phyloP scores from a whole-genome alignment of 2,329 filamentous ascomycete species.

The Chaetothyriales sp. region DNA sequence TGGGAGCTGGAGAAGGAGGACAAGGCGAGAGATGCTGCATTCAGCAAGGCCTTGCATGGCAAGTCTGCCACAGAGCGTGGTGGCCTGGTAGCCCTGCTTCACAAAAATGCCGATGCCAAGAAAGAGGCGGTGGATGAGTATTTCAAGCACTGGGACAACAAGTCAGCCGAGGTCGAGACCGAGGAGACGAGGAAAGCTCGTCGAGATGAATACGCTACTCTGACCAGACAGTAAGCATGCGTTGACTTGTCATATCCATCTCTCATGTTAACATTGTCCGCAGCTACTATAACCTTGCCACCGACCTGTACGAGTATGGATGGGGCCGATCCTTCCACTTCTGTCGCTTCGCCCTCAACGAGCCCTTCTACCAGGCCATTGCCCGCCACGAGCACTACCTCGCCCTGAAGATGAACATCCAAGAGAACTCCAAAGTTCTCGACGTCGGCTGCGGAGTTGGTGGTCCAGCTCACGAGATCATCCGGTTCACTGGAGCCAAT shows the following conservation, averaged over 20 bases:
- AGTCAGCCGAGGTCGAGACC: conserved; percentile 64
- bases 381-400: conserved; percentile 97
- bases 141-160: conserved; percentile 94
- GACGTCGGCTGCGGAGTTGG: conserved; percentile 97
- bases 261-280: conserved; percentile 12
- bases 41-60: conserved; percentile 79
- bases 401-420: conserved; percentile 72
- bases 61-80: conserved; percentile 53
- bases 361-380: conserved; percentile 81
- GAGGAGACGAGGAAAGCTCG: conserved; percentile 66
- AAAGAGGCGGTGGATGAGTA: conserved; percentile 77
- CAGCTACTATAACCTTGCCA: conserved; percentile 94
- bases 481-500: conserved; percentile 83
- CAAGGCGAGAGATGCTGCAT: conserved; percentile 70
- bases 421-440: conserved; percentile 74
- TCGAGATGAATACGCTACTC: conserved; percentile 74
- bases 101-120: conserved; percentile 63
- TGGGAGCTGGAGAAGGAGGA: conserved; percentile 60
- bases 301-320: conserved; percentile 89
- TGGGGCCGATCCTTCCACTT: conserved; percentile 98
- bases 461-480: conserved; percentile 86
- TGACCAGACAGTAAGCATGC: conserved; percentile 71
- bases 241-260: conserved; percentile 15
- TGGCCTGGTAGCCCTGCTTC: conserved; percentile 67
- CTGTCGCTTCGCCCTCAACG: conserved; percentile 76